These are phyloP conservation scores for Calonectria henricotiae DNA, from an alignment of 2,329 filamentous ascomycete genomes.

Conservation along the genomic window DNA sequence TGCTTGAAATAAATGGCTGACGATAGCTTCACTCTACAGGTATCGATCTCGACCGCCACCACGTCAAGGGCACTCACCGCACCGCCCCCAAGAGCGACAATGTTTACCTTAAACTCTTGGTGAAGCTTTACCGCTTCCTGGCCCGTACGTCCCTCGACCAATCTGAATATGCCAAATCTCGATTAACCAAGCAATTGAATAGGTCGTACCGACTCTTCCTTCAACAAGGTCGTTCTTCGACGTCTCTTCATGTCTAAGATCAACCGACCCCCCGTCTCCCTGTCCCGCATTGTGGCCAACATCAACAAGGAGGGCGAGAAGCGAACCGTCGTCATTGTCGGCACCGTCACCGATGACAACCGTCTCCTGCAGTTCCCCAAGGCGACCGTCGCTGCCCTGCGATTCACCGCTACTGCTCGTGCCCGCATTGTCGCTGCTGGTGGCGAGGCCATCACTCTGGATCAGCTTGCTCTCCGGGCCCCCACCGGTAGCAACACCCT, in stretches of 20 bases:
- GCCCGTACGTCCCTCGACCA: constrained; percentile 80
- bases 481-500: constrained; percentile 98
- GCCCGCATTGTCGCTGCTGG: constrained; percentile 94
- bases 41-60: constrained; percentile 82
- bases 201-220: constrained; percentile 96
- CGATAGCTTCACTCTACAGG: constrained; percentile 70
- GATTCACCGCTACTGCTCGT: constrained; percentile 96
- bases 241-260: constrained; percentile 99
- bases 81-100: constrained; percentile 98
- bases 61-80: constrained; percentile 83
- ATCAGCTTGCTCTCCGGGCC: constrained; percentile 95
- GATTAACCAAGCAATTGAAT: constrained; percentile 34
- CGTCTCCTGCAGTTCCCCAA: constrained; percentile 92
- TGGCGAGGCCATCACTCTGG: constrained; percentile 94
- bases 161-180: constrained; percentile 4
- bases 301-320: constrained; percentile 77
- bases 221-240: constrained; percentile 99
- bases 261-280: constrained; percentile 95
- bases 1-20: constrained; percentile 77
- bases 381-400: constrained; percentile 92
- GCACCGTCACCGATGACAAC: constrained; percentile 98
- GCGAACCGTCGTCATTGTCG: constrained; percentile 95
- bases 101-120: constrained; percentile 96
- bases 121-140: constrained; percentile 98
- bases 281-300: constrained; percentile 89